A percentile compares a stretch with the other conserved stretches of the same genome.
Evolutionary conservation across 2,329 filamentous ascomycete genomes (phyloP).

Genomic region (Penicillium concentricum): DNA sequence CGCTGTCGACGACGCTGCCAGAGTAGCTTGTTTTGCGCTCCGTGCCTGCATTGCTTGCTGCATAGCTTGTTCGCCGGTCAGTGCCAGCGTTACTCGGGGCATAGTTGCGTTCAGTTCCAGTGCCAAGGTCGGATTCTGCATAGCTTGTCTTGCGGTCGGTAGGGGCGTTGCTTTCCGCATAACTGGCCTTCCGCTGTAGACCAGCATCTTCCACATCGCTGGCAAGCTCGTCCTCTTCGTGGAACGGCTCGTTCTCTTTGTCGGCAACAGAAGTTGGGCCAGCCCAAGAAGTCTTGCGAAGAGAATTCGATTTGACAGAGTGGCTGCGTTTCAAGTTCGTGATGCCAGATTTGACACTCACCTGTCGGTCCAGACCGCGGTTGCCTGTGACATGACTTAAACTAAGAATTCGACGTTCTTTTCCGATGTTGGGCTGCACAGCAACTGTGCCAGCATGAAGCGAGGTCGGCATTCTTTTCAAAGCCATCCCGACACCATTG

Average conservation of each 20-base stretch:
- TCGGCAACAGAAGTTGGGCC: slow-evolving; percentile 47
- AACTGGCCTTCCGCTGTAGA: slow-evolving; percentile 47
- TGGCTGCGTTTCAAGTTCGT: slow-evolving; percentile 73
- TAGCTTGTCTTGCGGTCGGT: slow-evolving; percentile 12
- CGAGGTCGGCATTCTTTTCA: slow-evolving; percentile 52
- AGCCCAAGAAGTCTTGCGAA: slow-evolving; percentile 71
- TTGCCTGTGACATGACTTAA: slow-evolving; percentile 87
- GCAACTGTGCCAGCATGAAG: slow-evolving; percentile 44
- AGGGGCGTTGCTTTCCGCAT: slow-evolving; percentile 32
- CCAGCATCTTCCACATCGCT: slow-evolving; percentile 48
- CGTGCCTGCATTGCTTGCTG: slow-evolving; percentile 30
- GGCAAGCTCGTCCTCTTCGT: slow-evolving; percentile 61
- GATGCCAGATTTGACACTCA: slow-evolving; percentile 39
- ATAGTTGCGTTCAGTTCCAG: slow-evolving; percentile 25
- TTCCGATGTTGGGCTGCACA: slow-evolving; percentile 46
- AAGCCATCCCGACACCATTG: slow-evolving; percentile 47
- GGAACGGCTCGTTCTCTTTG: slow-evolving; percentile 64
- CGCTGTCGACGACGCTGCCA: slow-evolving; percentile 43
- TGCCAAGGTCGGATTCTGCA: background rate
- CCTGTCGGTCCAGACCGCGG: slow-evolving; percentile 39
- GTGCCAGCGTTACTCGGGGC: slow-evolving; percentile 52
- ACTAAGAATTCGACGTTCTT: slow-evolving; percentile 78
- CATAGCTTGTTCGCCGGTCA: slow-evolving; percentile 46
- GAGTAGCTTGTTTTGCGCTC: slow-evolving; percentile 27
- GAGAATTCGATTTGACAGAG: slow-evolving; percentile 65